Conservation (phyloP, 192 early-diverging fungal genomes). For the Helicostylum pulchrum region DNA sequence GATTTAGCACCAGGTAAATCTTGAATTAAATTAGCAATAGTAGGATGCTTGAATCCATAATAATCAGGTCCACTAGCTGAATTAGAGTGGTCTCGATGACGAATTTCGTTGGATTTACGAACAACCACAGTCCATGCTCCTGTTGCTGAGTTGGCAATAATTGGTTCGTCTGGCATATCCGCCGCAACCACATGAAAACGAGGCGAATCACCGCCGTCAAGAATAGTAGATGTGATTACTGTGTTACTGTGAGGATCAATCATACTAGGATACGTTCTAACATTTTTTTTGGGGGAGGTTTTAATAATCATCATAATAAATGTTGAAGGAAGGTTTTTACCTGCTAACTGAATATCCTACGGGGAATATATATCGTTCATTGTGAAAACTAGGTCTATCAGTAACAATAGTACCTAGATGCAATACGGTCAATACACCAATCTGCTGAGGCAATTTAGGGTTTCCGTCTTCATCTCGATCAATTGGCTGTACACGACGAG, state of each 20-base stretch:
- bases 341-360: conserved; percentile 73
- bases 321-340: conserved; percentile 17
- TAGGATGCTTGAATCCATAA: conserved; percentile 86
- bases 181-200: conserved; percentile 81
- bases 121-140: conserved; percentile 89
- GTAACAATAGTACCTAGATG: conserved; percentile 69
- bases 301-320: too few species aligned
- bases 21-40: conserved; percentile 83
- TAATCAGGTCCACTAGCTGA: conserved; percentile 88
- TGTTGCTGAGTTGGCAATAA: conserved; percentile 75
- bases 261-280: conserved; percentile 67
- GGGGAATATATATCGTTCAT: conserved; percentile 90
- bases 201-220: conserved; percentile 71
- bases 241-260: conserved; percentile 53
- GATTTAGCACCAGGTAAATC: conserved; percentile 71
- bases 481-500: conserved; percentile 42
- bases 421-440: conserved; percentile 75
- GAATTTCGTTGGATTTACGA: conserved; percentile 73
- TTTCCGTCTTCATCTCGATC: conserved; percentile 61
- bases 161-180: conserved; percentile 69
- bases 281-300: too few species aligned
- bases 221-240: conserved; percentile 61
- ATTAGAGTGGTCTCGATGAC: conserved; percentile 74
- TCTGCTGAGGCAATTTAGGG: conserved; percentile 70
- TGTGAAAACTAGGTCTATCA: conserved; percentile 79